A percentile compares a stretch with the other conserved stretches of the same genome.
These are phyloP conservation scores for Elasticomyces elasticus DNA, from an alignment of 495 filamentous ascomycete species.

Conservation along the genomic window DNA sequence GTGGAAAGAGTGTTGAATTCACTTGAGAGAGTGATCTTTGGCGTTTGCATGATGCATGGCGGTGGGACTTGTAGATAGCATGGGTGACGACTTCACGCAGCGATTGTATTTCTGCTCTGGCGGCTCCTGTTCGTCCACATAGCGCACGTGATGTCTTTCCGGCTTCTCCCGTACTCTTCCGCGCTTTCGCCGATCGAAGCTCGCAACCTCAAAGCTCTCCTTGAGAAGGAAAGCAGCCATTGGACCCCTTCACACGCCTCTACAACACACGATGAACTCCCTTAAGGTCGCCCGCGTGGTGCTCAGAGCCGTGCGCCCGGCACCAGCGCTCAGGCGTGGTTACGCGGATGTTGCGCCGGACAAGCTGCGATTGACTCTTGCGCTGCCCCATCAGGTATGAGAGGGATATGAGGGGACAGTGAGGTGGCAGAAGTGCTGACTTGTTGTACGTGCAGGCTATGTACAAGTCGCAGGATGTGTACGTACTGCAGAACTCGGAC, in stretches of 20 bases:
- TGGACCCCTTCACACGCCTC: constrained; percentile 16
- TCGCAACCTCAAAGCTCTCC: constrained; percentile 10
- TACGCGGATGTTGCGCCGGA: constrained; percentile 92
- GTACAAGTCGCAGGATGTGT: constrained; percentile 70
- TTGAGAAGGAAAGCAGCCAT: constrained; percentile 15
- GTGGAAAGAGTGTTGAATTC: constrained; percentile 2
- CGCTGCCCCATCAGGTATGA: constrained; percentile 94
- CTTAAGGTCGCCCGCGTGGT: constrained; percentile 81
- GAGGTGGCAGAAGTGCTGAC: constrained; percentile 6
- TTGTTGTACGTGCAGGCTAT: constrained; percentile 43
- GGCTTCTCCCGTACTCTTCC: neutral
- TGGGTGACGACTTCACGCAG: neutral
- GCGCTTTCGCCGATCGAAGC: neutral
- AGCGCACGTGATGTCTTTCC: neutral
- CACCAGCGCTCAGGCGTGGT: constrained; percentile 66
- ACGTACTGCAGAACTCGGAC: constrained; percentile 28
- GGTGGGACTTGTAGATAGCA: neutral
- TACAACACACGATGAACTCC: constrained; percentile 60
- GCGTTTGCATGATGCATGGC: neutral
- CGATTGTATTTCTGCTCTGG: neutral
- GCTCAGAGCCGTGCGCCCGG: constrained; percentile 58
- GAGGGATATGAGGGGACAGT: neutral
- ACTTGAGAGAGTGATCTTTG: neutral
- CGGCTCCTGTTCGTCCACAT: neutral
- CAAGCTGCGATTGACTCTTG: constrained; percentile 95